Base-by-base conservation (phyloP, 176 grass and related monocot genomes). In the Oryza coarctata region DNA sequence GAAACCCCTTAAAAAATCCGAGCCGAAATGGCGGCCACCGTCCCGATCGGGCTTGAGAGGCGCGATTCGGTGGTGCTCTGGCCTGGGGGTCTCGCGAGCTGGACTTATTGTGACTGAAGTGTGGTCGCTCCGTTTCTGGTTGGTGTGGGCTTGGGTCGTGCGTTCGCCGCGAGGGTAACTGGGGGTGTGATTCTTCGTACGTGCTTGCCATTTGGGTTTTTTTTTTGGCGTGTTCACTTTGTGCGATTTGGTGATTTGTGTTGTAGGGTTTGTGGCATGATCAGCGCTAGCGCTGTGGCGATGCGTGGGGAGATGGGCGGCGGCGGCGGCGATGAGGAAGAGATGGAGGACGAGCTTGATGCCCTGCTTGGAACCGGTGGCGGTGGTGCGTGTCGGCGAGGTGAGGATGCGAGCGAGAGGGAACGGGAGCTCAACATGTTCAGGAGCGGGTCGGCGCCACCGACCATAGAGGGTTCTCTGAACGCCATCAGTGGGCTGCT, bases 381-480 rank as follows among this genome's bases (percentile, higher is more conserved):
- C 13, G 87, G 89, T 36, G 77, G 89, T 27, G 57, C n/a, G 52
- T 71, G 75, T n/a, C 68, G 83, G 84, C 87, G 80, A 47, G 92
- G 91, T 34, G 87, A 76, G 64, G 89, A 69, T 60, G 88, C 86
- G 40, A 76, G 87, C 4, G 89, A 88, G 63, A 77, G 17, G 45
- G 92, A 94, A 23, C 69, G 84, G 70, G 93, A 92, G 58, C 87
- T 91, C 27, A 92, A 85, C 81, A 83, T 97, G 50, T 97, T 90
- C 74, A 76, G 94, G 60, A 97, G 94, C 28, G 94, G 94, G 32
- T 97, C 94, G 10, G 94, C 94, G n/a, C 94, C 94, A 1, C 94
- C 94, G 49, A 97, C 94, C 13, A 93, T 97, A 43, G 94, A 97
- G 82, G 94, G 94, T 41, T 92, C 94, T 22, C 57, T 94, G 9